These are phyloP conservation scores for Lachnellula occidentalis DNA, from an alignment of 2,329 filamentous ascomycete species.

Conservation along the genomic window DNA sequence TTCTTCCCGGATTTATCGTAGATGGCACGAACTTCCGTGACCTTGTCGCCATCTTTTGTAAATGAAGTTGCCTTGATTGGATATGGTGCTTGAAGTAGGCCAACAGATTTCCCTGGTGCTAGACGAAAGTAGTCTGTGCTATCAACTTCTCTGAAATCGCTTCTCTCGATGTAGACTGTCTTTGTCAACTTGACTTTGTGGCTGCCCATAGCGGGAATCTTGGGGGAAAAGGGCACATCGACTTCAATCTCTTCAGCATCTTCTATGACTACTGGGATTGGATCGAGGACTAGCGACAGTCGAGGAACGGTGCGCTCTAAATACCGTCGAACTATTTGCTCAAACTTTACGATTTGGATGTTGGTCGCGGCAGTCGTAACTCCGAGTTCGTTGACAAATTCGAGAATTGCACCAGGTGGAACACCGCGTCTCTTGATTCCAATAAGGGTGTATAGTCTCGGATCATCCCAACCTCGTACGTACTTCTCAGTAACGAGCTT, in stretches of 20 bases:
- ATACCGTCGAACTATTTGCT: conserved; percentile 78
- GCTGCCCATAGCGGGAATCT: conserved; percentile 63
- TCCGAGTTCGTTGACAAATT: conserved; percentile 86
- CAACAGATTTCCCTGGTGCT: conserved; percentile 68
- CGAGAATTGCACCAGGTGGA: conserved; percentile 80
- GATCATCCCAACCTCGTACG: conserved; percentile 87
- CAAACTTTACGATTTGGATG: conserved; percentile 78
- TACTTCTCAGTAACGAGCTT: conserved; percentile 72
- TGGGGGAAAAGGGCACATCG: conserved; percentile 74
- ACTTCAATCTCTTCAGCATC: conserved; percentile 67
- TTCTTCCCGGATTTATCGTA: conserved; percentile 67
- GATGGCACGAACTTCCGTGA: conserved; percentile 61
- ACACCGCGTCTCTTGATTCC: conserved; percentile 78
- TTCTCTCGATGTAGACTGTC: conserved; percentile 78
- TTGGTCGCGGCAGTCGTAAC: conserved; percentile 77
- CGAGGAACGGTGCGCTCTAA: conserved; percentile 84
- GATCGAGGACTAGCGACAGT: conserved; percentile 84
- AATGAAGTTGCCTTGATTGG: conserved; percentile 65
- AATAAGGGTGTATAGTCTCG: conserved; percentile 81
- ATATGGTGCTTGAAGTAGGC: conserved; percentile 65
- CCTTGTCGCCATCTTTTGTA: conserved; percentile 57
- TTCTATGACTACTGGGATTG: conserved; percentile 75
- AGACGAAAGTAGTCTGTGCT: conserved; percentile 73
- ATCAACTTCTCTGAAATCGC: conserved; percentile 70
- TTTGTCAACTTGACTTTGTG: conserved; percentile 62